Conservation (phyloP, 306 rosid genomes). For the Pueraria montana region DNA sequence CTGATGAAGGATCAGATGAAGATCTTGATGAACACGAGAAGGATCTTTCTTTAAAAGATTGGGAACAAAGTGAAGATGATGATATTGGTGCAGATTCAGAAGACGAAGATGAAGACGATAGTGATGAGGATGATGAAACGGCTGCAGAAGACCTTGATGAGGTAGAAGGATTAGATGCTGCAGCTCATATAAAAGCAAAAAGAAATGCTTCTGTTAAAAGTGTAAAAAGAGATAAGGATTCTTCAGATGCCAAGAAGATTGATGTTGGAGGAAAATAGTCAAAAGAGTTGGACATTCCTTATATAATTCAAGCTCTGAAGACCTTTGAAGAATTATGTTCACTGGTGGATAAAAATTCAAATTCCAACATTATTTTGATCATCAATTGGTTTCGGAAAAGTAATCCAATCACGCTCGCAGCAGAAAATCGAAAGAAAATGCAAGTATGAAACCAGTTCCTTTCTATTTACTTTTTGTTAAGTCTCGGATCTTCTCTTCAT, state of each 20-base stretch:
- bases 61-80: slow-evolving; percentile 98
- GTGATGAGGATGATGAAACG: slow-evolving; percentile 43
- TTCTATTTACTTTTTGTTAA: slow-evolving; percentile 31
- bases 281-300: slow-evolving; percentile 72
- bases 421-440: slow-evolving; percentile 90
- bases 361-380: slow-evolving; percentile 67
- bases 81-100: slow-evolving; percentile 59
- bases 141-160: slow-evolving; percentile 40
- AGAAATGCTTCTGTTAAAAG: slow-evolving; percentile 48
- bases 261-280: slow-evolving; percentile 55
- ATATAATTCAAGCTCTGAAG: slow-evolving; percentile 89
- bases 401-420: slow-evolving; percentile 86
- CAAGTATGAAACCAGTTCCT: slow-evolving; percentile 64
- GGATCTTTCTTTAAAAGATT: slow-evolving; percentile 71
- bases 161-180: slow-evolving; percentile 43
- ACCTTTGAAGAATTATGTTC: slow-evolving; percentile 74
- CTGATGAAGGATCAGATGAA: slow-evolving; percentile 65
- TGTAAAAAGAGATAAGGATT: slow-evolving; percentile 52
- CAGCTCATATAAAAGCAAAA: slow-evolving; percentile 41
- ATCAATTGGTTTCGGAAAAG: slow-evolving; percentile 84
- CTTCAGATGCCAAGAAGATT: slow-evolving; percentile 57
- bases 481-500: slow-evolving; percentile 28
- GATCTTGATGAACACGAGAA: slow-evolving; percentile 52
- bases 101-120: slow-evolving; percentile 50
- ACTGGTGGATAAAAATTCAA: slow-evolving; percentile 65